Conservation (phyloP, 2,329 filamentous ascomycete genomes). For the Aspergillus costaricaensis region DNA sequence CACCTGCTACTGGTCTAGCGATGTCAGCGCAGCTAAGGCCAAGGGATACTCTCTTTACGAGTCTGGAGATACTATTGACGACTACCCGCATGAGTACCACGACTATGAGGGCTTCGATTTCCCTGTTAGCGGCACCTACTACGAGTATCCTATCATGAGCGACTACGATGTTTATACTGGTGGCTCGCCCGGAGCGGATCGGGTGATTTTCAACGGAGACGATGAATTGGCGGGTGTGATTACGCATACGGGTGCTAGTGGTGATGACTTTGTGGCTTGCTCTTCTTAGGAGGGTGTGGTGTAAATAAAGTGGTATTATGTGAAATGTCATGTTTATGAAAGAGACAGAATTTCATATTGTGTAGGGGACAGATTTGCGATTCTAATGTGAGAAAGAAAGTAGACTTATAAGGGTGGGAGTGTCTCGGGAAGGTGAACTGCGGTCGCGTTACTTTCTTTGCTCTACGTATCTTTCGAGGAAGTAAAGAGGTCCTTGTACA, state of each 20-base stretch:
- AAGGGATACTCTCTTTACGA: slow-evolving; percentile 56
- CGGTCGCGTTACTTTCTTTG: too few species aligned
- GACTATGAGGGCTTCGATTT: slow-evolving; percentile 66
- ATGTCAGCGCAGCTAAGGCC: slow-evolving; percentile 54
- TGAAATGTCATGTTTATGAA: neutral
- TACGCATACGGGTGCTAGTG: slow-evolving; percentile 69
- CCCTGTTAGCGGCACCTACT: slow-evolving; percentile 58
- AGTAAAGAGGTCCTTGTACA: too few species aligned
- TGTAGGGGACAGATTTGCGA: neutral
- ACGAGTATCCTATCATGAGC: slow-evolving; percentile 63
- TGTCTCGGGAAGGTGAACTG: too few species aligned
- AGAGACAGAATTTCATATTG: neutral
- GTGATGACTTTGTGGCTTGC: slow-evolving; percentile 69
- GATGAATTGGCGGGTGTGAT: slow-evolving; percentile 64
- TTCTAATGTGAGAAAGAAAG: too few species aligned
- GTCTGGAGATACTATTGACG: slow-evolving; percentile 38
- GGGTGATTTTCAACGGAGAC: slow-evolving; percentile 62
- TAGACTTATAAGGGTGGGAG: too few species aligned
- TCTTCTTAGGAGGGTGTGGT: neutral
- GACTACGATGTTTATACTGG: slow-evolving; percentile 56
- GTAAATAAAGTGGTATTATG: neutral
- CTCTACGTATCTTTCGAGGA: too few species aligned
- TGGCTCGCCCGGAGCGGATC: slow-evolving; percentile 66
- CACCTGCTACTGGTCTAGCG: slow-evolving; percentile 53
- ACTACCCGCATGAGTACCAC: slow-evolving; percentile 63